These are phyloP conservation scores for Jimgerdemannia flammicorona DNA, from an alignment of 192 early-diverging fungal genomes.

Conservation along the genomic window DNA sequence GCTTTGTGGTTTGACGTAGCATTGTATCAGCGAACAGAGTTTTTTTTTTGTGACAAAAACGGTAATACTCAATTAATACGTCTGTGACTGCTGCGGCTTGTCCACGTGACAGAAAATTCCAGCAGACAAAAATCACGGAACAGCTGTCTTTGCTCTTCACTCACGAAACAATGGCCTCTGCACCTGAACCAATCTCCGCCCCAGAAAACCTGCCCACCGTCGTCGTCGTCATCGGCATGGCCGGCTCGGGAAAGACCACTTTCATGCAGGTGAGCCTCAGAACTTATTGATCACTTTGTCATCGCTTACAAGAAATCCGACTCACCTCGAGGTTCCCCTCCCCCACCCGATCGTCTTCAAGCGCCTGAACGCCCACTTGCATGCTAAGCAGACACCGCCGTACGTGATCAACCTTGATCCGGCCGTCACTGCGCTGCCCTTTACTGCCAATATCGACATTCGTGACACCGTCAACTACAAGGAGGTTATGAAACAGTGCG, in stretches of 20 bases:
- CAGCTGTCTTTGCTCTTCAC: too few species aligned
- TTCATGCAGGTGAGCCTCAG: constrained; percentile 96
- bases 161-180: too few species aligned
- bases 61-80: too few species aligned
- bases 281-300: too few species aligned
- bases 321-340: too few species aligned
- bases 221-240: constrained; percentile 94
- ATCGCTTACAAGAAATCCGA: too few species aligned
- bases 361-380: constrained; percentile 86
- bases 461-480: constrained; percentile 98
- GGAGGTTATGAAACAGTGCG: constrained; percentile 96
- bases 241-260: constrained; percentile 93
- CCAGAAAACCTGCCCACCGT: constrained; percentile 56
- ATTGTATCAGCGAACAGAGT: background rate
- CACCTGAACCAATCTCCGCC: background rate
- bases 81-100: too few species aligned
- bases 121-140: too few species aligned
- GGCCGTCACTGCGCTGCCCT: constrained; percentile 82
- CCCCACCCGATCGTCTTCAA: constrained; percentile 31
- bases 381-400: constrained; percentile 65
- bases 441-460: constrained; percentile 96
- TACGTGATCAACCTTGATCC: constrained; percentile 97
- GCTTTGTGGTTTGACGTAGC: background rate
- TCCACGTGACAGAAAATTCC: too few species aligned
- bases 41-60: too few species aligned